Evolutionary conservation across 1,284 basidiomycete species (phyloP), one percentile per base, ranked within the genome.

Genomic region (Agaricales sp.): DNA sequence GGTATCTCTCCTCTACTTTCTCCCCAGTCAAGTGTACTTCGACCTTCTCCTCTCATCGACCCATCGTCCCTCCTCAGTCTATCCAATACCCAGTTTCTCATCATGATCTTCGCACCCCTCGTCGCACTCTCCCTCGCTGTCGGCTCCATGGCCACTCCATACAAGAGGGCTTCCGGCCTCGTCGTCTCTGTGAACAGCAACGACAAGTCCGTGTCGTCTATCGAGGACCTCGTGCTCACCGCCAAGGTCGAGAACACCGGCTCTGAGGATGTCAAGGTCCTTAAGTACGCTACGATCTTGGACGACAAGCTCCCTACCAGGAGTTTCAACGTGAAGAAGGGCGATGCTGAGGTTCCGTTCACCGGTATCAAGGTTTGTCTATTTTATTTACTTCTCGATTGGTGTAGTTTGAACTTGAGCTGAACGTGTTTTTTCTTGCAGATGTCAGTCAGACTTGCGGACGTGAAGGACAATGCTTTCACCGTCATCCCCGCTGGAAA

Each of bases 221-320:
- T 60, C 50, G 54, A 52, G 46, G 59, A 59, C 50, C 53, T 59
- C 51, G 58, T 52, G 46, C 48, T 61, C 41, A 56, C 53, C 19
- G 58, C 57, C 30, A 50, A 54, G 2, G 53, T 61, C 20, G 57
- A 53, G 4, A 59, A 61, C 54, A 54, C 56, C 23, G 54, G 55
- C 18, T 51, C 57, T 18, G 55, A 59, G 47, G 55, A 52, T 22
- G 48, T 60, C 53, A 60, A 57, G 53, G 48, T 59, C 47, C 52
- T 60, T 50, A 60, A 35, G n/a, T 35, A 35, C 30, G 30, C 30
- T 35, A 35, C 30, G 30, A n/a, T 35, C 30, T n/a, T 35, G n/a
- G 30, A 35, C 30, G 30, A 35, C n/a, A 35, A 8, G 11, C 30
- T 8, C 11, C 41, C 41, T 11, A 43, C 41, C 11, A 8, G 20